Conservation (phyloP, 768 basidiomycete genomes). For the Cantharellus anzutake region DNA sequence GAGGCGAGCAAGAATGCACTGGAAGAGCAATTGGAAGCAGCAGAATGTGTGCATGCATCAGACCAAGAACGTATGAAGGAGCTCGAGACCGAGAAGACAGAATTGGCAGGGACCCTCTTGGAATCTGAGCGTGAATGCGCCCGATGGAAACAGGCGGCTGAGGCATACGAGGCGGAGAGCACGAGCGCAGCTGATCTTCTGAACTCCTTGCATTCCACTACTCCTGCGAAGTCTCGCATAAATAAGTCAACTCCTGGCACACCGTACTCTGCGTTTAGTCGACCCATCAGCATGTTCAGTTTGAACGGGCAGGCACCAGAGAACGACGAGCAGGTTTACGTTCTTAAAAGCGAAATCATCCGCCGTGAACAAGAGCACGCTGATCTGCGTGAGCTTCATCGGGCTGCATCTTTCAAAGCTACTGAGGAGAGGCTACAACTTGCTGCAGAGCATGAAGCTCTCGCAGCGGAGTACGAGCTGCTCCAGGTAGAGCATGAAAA, state of each 20-base stretch:
- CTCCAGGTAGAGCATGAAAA: slow-evolving; percentile 23
- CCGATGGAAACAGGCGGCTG: not conserved
- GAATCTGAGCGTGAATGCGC: no score
- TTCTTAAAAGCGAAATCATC: not conserved
- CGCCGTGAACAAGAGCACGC: not conserved
- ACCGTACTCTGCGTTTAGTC: not conserved
- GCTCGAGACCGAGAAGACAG: not conserved
- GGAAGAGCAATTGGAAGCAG: not conserved
- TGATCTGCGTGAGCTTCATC: not conserved
- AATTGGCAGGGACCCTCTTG: no score
- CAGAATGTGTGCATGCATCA: not conserved
- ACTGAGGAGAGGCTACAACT: not conserved
- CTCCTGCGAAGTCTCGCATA: not conserved
- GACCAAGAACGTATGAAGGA: not conserved
- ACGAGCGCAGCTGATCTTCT: not conserved
- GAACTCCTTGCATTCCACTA: not conserved
- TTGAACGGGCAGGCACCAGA: not conserved
- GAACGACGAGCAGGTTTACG: not conserved
- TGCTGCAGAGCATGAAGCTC: slow-evolving; percentile 3
- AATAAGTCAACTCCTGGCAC: not conserved
- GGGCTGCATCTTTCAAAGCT: not conserved
- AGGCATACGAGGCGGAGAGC: not conserved
- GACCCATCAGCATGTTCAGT: not conserved
- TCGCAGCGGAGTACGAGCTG: slow-evolving; percentile 17
- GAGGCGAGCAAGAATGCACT: not conserved